Percentiles rank a stretch among this genome's conserved stretches.
phyloP scores from a whole-genome alignment of 2,329 filamentous ascomycete species.

The Trichoderma simmonsii region DNA sequence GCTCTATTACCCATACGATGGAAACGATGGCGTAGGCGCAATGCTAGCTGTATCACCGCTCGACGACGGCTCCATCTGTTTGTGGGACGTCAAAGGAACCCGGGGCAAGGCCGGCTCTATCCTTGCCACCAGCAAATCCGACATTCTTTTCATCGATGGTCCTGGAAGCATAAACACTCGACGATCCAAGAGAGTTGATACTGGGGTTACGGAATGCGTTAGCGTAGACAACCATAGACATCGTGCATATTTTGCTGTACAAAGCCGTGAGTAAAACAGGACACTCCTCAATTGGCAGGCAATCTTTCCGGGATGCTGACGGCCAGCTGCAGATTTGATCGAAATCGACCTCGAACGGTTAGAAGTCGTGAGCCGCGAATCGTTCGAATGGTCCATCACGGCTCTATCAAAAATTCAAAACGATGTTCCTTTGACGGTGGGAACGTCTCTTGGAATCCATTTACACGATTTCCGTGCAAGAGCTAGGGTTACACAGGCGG shows the following conservation, averaged over 20 bases:
- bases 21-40: constrained; percentile 43
- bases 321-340: constrained; percentile 51
- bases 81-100: constrained; percentile 73
- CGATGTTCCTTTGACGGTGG: constrained; percentile 73
- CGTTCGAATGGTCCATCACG: constrained; percentile 79
- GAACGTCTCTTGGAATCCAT: constrained; percentile 76
- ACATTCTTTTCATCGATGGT: constrained; percentile 61
- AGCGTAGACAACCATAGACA: constrained; percentile 67
- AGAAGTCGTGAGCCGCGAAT: constrained; percentile 63
- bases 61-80: constrained; percentile 80
- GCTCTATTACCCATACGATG: constrained; percentile 54
- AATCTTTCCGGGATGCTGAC: background rate
- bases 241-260: constrained; percentile 76
- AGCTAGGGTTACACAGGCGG: constrained; percentile 31
- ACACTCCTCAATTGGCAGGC: background rate
- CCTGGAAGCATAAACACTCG: constrained; percentile 43
- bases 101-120: constrained; percentile 58
- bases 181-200: constrained; percentile 64
- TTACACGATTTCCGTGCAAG: constrained; percentile 70
- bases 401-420: constrained; percentile 69
- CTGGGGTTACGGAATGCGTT: constrained; percentile 75
- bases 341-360: constrained; percentile 79
- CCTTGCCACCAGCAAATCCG: constrained; percentile 61
- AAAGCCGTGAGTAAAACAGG: constrained; percentile 53
- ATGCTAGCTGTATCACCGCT: constrained; percentile 69